These are phyloP conservation scores for Neonectria neomacrospora DNA, from an alignment of 2,329 filamentous ascomycete species.

Conservation along the genomic window DNA sequence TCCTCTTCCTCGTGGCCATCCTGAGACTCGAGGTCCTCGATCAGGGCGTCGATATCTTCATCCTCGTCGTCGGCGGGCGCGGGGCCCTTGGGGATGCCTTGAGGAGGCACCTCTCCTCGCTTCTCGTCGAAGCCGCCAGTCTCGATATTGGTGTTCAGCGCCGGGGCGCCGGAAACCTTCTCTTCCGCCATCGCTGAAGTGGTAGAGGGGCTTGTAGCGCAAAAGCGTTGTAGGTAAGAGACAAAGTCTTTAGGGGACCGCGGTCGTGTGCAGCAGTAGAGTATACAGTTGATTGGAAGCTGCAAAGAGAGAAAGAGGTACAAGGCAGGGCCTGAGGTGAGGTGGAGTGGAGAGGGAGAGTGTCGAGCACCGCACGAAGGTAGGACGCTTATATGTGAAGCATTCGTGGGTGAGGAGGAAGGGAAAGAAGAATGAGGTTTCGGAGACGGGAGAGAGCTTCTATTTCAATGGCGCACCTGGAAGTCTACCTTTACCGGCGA, in stretches of 20 bases:
- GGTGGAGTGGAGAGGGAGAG: constrained; percentile 45
- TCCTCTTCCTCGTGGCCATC: constrained; percentile 77
- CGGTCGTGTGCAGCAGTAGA: constrained; percentile 41
- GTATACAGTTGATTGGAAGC: constrained; percentile 27
- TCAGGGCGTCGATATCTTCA: constrained; percentile 83
- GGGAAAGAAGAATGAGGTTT: constrained; percentile 49
- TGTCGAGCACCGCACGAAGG: constrained; percentile 62
- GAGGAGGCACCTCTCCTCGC: constrained; percentile 51
- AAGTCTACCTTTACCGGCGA: constrained; percentile 40
- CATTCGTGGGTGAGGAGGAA: constrained; percentile 62
- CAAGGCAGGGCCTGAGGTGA: constrained; percentile 39
- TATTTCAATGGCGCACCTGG: constrained; percentile 52
- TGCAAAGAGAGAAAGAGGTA: constrained; percentile 41
- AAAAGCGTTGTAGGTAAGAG: constrained; percentile 34
- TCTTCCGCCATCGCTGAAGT: constrained; percentile 63
- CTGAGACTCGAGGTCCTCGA: constrained; percentile 86
- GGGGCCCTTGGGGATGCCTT: constrained; percentile 52
- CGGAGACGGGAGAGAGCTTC: constrained; percentile 49
- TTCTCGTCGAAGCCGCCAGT: constrained; percentile 75
- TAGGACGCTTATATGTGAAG: constrained; percentile 57
- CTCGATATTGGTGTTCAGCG: constrained; percentile 73
- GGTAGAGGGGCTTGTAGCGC: constrained; percentile 31
- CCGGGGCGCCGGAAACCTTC: constrained; percentile 63
- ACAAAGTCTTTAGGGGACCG: constrained; percentile 32
- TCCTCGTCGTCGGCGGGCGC: constrained; percentile 72